Percentiles rank a stretch among this genome's conserved stretches.
Conservation (phyloP, 2,329 filamentous ascomycete species). For the Aureobasidium sp. region DNA sequence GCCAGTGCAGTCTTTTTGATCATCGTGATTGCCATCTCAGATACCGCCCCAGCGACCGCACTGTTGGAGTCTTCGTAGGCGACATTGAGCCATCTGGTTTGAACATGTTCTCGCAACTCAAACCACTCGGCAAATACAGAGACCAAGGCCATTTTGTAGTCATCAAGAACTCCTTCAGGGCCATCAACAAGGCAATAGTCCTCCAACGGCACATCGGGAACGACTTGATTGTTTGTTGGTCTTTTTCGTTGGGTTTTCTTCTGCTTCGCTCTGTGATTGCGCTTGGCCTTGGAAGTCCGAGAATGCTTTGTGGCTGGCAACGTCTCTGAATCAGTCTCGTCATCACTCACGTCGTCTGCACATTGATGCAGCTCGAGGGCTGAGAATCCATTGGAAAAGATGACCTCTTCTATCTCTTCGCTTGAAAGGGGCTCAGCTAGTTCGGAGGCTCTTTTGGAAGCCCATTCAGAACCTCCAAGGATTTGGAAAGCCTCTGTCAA, state of each 20-base stretch:
- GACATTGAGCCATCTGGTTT: not conserved
- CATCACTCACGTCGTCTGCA: not conserved
- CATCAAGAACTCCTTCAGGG: not conserved
- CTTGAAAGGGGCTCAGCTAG: not conserved
- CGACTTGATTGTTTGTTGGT: fast-evolving
- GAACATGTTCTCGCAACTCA: not conserved
- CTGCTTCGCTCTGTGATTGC: not conserved
- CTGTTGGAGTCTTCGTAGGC: not conserved
- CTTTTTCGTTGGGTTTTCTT: not conserved
- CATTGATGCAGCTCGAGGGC: not conserved
- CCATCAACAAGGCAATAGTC: not conserved
- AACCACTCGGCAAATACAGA: not conserved
- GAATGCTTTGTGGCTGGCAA: not conserved
- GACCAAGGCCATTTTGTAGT: not conserved
- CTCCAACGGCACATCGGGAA: not conserved
- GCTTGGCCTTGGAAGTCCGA: not conserved
- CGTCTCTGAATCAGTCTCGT: not conserved
- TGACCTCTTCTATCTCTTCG: not conserved
- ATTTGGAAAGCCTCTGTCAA: not conserved
- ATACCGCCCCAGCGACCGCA: not conserved
- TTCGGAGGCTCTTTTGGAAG: not conserved
- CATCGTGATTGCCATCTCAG: not conserved
- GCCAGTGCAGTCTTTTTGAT: not conserved
- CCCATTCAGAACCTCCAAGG: not conserved
- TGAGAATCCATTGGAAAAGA: not conserved